These are phyloP conservation scores for Quercus glauca DNA, from an alignment of 306 rosid species.

Conservation along the genomic window DNA sequence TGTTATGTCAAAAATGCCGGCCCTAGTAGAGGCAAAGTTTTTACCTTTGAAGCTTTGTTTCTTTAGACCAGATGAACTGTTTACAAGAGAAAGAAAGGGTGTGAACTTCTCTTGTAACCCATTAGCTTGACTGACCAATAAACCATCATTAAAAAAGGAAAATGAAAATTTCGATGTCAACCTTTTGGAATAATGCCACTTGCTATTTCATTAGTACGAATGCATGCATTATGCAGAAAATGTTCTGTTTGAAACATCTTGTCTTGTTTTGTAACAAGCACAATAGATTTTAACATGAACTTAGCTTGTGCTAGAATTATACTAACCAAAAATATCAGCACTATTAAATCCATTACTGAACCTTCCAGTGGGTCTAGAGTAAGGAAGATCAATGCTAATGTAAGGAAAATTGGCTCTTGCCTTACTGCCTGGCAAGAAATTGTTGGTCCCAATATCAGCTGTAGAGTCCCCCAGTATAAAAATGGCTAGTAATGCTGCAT, in stretches of 20 bases:
- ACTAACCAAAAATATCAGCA: constrained; percentile 34
- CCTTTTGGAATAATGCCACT: neutral
- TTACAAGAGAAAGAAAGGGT: constrained; percentile 19
- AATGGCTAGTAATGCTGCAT: constrained; percentile 12
- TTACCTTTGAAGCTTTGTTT: constrained; percentile 6
- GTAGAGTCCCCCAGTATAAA: constrained; percentile 27
- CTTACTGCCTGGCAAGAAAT: constrained; percentile 22
- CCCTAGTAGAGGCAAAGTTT: constrained; percentile 35
- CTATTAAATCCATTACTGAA: constrained; percentile 33
- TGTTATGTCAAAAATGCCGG: constrained; percentile 26
- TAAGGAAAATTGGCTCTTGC: constrained; percentile 27
- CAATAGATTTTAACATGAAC: neutral
- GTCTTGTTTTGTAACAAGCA: no score
- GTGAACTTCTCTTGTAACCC: constrained; percentile 24
- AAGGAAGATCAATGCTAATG: constrained; percentile 31
- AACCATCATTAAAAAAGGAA: neutral
- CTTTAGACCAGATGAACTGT: neutral
- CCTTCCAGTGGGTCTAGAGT: constrained; percentile 26
- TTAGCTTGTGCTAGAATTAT: neutral
- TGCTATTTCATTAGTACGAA: neutral
- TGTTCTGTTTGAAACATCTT: no score
- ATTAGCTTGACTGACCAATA: constrained; percentile 11
- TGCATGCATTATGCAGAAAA: neutral
- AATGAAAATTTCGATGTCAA: neutral
- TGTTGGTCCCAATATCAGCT: constrained; percentile 36